phyloP scores from a whole-genome alignment of 768 basidiomycete species.

The Phlebiopsis gigantea region DNA sequence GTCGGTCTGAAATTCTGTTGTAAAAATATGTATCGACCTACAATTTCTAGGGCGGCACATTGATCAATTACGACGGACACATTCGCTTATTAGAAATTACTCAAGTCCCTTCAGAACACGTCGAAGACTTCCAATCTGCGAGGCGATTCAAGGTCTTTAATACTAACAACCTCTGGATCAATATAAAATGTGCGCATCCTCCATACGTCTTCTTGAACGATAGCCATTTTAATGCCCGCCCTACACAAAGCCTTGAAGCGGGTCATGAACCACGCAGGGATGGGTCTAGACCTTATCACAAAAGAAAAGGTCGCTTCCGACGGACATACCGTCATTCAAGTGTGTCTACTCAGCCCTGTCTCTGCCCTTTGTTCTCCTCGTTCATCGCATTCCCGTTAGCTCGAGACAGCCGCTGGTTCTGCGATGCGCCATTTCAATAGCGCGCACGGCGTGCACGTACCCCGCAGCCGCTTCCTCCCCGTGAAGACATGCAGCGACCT shows the following conservation, averaged over 20 bases:
- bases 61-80: conserved; percentile 64
- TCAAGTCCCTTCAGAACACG: conserved; percentile 66
- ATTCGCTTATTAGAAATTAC: conserved; percentile 72
- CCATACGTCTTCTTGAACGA: too few relatives aligned
- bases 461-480: conserved; percentile 68
- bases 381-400: conserved; percentile 37
- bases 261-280: conserved; percentile 57
- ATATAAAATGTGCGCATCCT: conserved; percentile 45
- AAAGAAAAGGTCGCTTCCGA: conserved; percentile 66
- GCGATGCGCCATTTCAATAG: conserved; percentile 68
- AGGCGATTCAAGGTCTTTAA: conserved; percentile 83
- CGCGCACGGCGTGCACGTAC: conserved; percentile 69
- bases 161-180: conserved; percentile 62
- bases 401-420: conserved; percentile 73
- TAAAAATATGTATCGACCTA: too few relatives aligned
- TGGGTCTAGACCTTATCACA: conserved; percentile 78
- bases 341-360: neutral
- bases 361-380: neutral
- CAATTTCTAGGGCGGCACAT: conserved; percentile 67
- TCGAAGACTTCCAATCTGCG: conserved; percentile 72
- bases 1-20: too few relatives aligned
- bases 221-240: neutral
- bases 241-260: conserved; percentile 64
- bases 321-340: conserved; percentile 48
- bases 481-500: conserved; percentile 59